Evolutionary conservation across 1,139 yeast species (phyloP).

Genomic region (Yamadazyma triangularis): DNA sequence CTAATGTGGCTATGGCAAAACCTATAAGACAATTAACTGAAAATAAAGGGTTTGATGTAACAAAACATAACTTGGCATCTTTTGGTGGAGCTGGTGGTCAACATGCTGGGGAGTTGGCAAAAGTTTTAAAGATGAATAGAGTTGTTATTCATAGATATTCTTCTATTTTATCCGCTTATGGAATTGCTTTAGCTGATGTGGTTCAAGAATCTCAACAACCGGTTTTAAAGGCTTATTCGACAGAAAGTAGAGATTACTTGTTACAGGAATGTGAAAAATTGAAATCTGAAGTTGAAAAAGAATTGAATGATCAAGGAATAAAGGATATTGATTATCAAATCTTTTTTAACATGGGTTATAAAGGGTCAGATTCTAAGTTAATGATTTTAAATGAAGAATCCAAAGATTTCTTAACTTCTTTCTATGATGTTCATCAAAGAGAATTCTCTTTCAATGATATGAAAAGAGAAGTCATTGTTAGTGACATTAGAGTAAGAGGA

Average conservation of each 20-base stretch:
- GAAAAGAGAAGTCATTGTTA: constrained; percentile 36
- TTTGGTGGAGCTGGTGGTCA: constrained; percentile 24
- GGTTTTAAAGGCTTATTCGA: constrained; percentile 8
- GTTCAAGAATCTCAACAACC: constrained; percentile 18
- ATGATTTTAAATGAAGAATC: constrained; percentile 17
- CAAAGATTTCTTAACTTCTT: constrained; percentile 27
- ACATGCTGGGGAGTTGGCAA: constrained; percentile 16
- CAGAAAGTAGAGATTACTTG: constrained; percentile 8
- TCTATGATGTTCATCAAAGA: constrained; percentile 49
- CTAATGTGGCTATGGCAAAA: constrained; percentile 18
- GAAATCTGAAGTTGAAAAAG: constrained; percentile 7
- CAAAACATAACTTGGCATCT: constrained; percentile 18
- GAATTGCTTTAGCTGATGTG: constrained; percentile 18
- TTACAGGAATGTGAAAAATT: constrained; percentile 11
- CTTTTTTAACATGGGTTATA: constrained; percentile 19
- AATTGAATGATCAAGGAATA: constrained; percentile 18
- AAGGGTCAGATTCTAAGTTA: constrained; percentile 17
- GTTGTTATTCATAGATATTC: constrained; percentile 18
- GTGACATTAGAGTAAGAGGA: constrained; percentile 15
- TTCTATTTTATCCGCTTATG: constrained; percentile 20
- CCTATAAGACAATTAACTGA: constrained; percentile 20
- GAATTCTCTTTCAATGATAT: constrained; percentile 68
- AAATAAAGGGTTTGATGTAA: constrained; percentile 16
- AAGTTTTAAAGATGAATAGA: constrained; percentile 15
- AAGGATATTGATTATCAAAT: constrained; percentile 9